phyloP scores from a whole-genome alignment of 768 basidiomycete genomes.

The Boletus barrowsii region DNA sequence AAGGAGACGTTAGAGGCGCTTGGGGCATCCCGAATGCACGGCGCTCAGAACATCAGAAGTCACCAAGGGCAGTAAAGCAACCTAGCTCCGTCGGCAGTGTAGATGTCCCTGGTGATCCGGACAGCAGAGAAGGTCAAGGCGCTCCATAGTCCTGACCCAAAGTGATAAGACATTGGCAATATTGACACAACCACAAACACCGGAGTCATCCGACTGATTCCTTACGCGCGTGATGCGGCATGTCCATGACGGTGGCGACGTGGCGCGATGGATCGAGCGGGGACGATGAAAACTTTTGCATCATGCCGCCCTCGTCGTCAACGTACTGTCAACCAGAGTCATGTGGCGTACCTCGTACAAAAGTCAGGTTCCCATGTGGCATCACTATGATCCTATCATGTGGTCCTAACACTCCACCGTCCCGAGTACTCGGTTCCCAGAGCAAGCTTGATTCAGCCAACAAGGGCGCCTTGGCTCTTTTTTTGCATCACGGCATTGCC shows the following conservation, averaged over 20 bases:
- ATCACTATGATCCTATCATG: background rate
- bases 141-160: background rate
- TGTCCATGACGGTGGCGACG: constrained; percentile 15
- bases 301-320: constrained; percentile 3
- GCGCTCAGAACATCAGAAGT: constrained; percentile 11
- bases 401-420: background rate
- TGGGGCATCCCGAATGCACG: background rate
- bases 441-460: constrained; percentile 12
- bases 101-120: constrained; percentile 20
- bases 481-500: constrained; percentile 16
- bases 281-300: background rate
- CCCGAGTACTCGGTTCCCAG: constrained; percentile 3
- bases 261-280: constrained; percentile 15
- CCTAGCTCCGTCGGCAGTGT: constrained; percentile 11
- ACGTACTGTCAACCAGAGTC: constrained; percentile 4
- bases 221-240: constrained; percentile 7
- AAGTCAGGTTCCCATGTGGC: too few species aligned
- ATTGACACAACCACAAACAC: constrained; percentile 7
- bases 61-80: constrained; percentile 7
- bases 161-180: background rate
- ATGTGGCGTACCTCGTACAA: constrained; percentile 9
- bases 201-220: constrained; percentile 12
- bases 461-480: background rate
- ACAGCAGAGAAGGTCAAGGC: background rate
- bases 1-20: too few species aligned